A percentile compares a stretch with the other conserved stretches of the same genome.
These are phyloP conservation scores for Tolypocladium nubicola DNA, from an alignment of 2,329 filamentous ascomycete genomes.

Conservation along the genomic window DNA sequence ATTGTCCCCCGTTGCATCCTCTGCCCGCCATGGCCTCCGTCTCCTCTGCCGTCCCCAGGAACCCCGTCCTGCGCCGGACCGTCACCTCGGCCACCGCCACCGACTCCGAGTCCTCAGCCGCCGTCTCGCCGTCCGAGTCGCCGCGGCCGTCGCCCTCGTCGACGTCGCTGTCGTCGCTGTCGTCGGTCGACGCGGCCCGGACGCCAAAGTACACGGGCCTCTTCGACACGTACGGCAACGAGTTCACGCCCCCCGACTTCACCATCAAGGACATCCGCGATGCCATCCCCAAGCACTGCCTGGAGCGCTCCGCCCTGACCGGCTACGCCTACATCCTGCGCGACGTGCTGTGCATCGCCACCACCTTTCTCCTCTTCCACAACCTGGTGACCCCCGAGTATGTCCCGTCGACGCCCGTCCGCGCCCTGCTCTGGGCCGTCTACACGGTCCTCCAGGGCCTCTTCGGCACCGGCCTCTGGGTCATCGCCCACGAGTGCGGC, in stretches of 20 bases:
- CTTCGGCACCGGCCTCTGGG: constrained; percentile 90
- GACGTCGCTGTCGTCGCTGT: constrained; percentile 85
- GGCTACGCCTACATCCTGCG: constrained; percentile 77
- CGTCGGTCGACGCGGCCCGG: constrained; percentile 45
- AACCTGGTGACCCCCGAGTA: constrained; percentile 79
- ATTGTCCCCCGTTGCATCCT: neutral
- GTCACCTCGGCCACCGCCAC: constrained; percentile 35
- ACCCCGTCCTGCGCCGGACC: constrained; percentile 37
- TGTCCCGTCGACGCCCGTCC: constrained; percentile 57
- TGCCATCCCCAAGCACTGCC: constrained; percentile 97
- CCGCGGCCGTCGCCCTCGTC: constrained; percentile 61
- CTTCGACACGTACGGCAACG: constrained; percentile 86
- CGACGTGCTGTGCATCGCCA: constrained; percentile 61
- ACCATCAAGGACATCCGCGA: constrained; percentile 96
- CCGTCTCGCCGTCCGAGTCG: constrained; percentile 48
- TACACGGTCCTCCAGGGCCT: constrained; percentile 81
- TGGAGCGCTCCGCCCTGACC: constrained; percentile 67
- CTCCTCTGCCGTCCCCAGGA: constrained; percentile 29
- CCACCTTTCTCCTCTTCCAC: constrained; percentile 81
- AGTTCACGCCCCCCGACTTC: constrained; percentile 88
- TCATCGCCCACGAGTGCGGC: constrained; percentile 94
- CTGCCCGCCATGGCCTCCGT: constrained; percentile 34
- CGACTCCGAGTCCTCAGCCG: constrained; percentile 43
- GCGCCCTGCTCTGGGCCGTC: constrained; percentile 52
- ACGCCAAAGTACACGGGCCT: constrained; percentile 50